Evolutionary conservation across 2,329 filamentous ascomycete species (phyloP).

Genomic region (Ciborinia camelliae): DNA sequence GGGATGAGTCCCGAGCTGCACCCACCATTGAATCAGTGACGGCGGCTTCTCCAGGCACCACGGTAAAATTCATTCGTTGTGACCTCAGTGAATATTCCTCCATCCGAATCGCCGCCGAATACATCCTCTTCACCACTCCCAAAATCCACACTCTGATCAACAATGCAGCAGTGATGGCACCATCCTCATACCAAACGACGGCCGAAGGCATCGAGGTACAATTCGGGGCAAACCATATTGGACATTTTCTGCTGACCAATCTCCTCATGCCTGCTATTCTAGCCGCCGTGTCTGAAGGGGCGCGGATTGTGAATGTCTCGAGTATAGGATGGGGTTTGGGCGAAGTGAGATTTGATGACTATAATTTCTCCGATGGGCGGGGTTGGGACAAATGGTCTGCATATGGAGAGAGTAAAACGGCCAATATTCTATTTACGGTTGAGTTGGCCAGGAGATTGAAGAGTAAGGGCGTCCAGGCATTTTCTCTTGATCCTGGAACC

Average conservation of each 20-base stretch:
- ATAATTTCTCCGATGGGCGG: constrained; percentile 27
- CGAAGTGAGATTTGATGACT: constrained; percentile 22
- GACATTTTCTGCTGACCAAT: constrained; percentile 51
- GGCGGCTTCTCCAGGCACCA: constrained; percentile 15
- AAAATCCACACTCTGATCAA: constrained; percentile 41
- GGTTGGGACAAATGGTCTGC: constrained; percentile 37
- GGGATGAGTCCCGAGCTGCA: constrained; percentile 13
- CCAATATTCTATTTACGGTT: constrained; percentile 39
- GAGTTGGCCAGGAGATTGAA: constrained; percentile 32
- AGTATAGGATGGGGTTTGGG: constrained; percentile 12
- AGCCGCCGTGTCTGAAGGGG: constrained; percentile 27
- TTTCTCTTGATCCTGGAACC: constrained; percentile 37
- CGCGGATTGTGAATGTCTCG: constrained; percentile 9
- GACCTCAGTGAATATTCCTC: constrained; percentile 42
- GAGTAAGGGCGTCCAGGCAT: constrained; percentile 32
- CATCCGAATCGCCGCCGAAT: constrained; percentile 41
- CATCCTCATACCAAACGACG: constrained; percentile 30
- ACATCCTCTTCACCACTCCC: constrained; percentile 38
- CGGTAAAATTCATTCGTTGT: constrained; percentile 12
- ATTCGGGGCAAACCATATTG: constrained; percentile 51
- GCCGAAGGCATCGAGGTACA: constrained; percentile 48
- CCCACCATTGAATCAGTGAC: constrained; percentile 16
- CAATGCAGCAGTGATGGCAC: constrained; percentile 29
- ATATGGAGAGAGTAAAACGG: constrained; percentile 41
- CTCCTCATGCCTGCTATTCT: constrained; percentile 46